Percentiles rank a stretch among this genome's conserved stretches.
Evolutionary conservation across 2,329 filamentous ascomycete species (phyloP).

Genomic region (Graphilbum ipis-grandicollis): DNA sequence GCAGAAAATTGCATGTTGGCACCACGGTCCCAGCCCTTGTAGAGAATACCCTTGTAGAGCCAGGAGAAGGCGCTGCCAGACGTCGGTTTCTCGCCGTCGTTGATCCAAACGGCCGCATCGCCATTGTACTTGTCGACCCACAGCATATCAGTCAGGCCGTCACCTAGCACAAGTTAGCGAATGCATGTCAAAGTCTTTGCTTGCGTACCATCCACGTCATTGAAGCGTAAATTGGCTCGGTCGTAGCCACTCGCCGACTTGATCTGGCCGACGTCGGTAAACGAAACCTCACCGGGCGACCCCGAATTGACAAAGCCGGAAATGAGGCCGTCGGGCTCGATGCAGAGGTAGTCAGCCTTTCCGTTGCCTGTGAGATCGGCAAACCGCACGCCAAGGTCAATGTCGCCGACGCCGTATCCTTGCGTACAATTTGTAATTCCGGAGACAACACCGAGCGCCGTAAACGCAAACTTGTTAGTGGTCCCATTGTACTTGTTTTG

Average conservation of each 20-base stretch:
- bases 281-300: not conserved
- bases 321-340: constrained; percentile 13
- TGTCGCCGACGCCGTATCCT: not conserved
- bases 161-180: too few species aligned
- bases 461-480: too few species aligned
- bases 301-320: constrained; percentile 8
- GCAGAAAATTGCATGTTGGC: not conserved
- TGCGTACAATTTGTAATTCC: not conserved
- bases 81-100: not conserved
- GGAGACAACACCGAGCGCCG: too few species aligned
- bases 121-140: constrained; percentile 14
- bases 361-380: constrained; percentile 9
- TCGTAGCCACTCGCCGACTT: constrained; percentile 2
- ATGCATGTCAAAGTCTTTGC: too few species aligned
- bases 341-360: constrained; percentile 16
- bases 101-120: constrained; percentile 10
- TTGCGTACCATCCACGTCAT: too few species aligned
- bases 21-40: not conserved
- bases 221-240: too few species aligned
- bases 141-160: constrained; percentile 13
- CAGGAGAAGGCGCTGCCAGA: not conserved
- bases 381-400: not conserved
- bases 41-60: not conserved
- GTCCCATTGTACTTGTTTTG: too few species aligned
- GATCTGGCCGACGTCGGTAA: constrained; percentile 12